Conservation (phyloP, 768 basidiomycete genomes). For the Mycena galopus region DNA sequence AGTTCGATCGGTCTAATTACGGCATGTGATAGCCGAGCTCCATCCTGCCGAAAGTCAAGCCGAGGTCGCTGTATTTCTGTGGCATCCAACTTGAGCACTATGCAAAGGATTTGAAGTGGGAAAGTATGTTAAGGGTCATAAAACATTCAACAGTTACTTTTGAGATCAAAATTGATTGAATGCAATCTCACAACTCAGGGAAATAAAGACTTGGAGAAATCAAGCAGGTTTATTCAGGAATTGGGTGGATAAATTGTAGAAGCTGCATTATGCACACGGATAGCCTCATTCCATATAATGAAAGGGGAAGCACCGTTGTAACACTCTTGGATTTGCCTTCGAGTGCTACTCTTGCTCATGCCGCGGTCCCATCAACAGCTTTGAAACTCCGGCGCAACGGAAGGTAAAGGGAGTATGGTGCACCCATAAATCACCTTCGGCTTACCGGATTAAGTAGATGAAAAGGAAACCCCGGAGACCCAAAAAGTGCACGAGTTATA, state of each 20-base stretch:
- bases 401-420: neutral
- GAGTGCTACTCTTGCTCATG: neutral
- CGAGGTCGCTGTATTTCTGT: too few species aligned
- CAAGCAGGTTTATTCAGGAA: too few species aligned
- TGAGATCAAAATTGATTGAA: neutral
- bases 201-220: neutral
- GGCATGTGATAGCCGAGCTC: too few species aligned
- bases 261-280: neutral
- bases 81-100: neutral
- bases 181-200: neutral
- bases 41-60: too few species aligned
- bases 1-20: too few species aligned
- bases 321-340: neutral
- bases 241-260: neutral
- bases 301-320: neutral
- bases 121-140: neutral
- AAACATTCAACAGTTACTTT: neutral
- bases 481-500: neutral
- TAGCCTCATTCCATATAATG: neutral
- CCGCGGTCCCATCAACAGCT: neutral
- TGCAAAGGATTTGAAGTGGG: neutral
- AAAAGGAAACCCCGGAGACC: neutral
- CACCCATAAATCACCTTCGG: neutral
- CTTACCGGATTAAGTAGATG: neutral
- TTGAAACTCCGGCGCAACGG: neutral